These are phyloP conservation scores for Apophysomyces variabilis DNA, from an alignment of 371 early-diverging fungal genomes.

Conservation along the genomic window DNA sequence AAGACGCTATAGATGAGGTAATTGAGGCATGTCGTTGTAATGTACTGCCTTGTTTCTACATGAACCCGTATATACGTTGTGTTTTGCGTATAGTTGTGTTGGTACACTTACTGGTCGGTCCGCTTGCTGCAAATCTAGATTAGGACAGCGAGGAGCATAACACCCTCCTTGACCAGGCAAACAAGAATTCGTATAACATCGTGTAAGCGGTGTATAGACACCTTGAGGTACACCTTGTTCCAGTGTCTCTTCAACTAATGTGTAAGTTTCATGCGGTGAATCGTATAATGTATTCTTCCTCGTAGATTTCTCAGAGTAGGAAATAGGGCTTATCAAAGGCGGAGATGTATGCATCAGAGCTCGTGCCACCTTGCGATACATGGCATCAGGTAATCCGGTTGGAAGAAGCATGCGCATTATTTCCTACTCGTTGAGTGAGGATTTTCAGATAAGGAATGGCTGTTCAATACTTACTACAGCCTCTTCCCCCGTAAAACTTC, in stretches of 20 bases:
- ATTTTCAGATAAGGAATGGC: too few relatives aligned
- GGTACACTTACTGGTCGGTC: neutral
- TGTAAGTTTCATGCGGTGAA: slow-evolving; percentile 39
- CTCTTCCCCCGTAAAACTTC: slow-evolving; percentile 39
- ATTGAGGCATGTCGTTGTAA: slow-evolving; percentile 25
- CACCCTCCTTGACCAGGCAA: slow-evolving; percentile 30
- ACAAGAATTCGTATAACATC: slow-evolving; percentile 43
- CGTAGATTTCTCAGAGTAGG: slow-evolving; percentile 41
- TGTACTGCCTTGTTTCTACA: slow-evolving; percentile 4
- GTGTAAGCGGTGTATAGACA: slow-evolving; percentile 33
- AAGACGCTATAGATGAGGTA: slow-evolving; percentile 30
- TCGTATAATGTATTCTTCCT: slow-evolving; percentile 41
- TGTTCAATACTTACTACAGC: slow-evolving; percentile 29
- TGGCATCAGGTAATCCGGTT: slow-evolving; percentile 14
- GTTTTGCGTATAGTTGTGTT: neutral
- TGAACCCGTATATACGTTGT: neutral
- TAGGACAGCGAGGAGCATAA: slow-evolving; percentile 44
- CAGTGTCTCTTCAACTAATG: slow-evolving; percentile 29
- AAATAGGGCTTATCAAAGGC: slow-evolving; percentile 33
- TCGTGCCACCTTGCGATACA: slow-evolving; percentile 31
- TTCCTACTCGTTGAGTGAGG: slow-evolving; percentile 14
- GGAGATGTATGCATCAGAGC: slow-evolving; percentile 34
- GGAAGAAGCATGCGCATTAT: slow-evolving; percentile 21
- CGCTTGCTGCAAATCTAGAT: slow-evolving; percentile 14
- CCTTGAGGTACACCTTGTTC: slow-evolving; percentile 27